Conservation (phyloP, 345 rosid species). For the Erysimum cheiranthoides region DNA sequence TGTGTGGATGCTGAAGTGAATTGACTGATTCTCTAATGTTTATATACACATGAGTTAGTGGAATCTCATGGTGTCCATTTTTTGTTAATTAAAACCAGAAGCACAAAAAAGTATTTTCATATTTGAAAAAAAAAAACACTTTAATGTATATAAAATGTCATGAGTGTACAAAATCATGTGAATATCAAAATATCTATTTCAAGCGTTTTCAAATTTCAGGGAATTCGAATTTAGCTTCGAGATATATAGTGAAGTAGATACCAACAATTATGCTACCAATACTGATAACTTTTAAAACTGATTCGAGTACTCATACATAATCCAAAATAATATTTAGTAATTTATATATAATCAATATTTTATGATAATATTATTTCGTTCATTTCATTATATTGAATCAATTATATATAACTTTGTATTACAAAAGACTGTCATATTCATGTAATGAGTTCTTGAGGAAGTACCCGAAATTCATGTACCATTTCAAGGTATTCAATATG, state of each 20-base stretch:
- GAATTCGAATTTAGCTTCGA: slow-evolving; percentile 11
- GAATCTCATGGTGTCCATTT: slow-evolving; percentile 44
- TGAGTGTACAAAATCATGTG: not conserved
- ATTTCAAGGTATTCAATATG: not conserved
- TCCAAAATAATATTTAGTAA: not conserved
- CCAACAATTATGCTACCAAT: not conserved
- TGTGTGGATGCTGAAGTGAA: slow-evolving; percentile 48
- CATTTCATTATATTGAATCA: too few relatives aligned
- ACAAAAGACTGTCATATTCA: not conserved
- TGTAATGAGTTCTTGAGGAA: not conserved
- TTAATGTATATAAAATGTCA: not conserved
- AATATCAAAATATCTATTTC: not conserved
- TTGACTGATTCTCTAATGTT: slow-evolving; percentile 21
- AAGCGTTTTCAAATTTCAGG: not conserved
- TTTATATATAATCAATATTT: too few relatives aligned
- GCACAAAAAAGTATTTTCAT: slow-evolving; percentile 14
- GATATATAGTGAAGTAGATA: not conserved
- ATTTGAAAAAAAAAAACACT: not conserved
- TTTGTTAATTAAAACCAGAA: slow-evolving; percentile 36
- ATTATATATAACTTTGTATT: too few relatives aligned
- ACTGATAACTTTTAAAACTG: not conserved
- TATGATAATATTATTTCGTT: not conserved
- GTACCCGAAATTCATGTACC: not conserved
- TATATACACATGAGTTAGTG: slow-evolving; percentile 48
- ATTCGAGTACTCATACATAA: not conserved